Evolutionary conservation across 1,284 basidiomycete species (phyloP).

Genomic region (Sphagnurus paluster): DNA sequence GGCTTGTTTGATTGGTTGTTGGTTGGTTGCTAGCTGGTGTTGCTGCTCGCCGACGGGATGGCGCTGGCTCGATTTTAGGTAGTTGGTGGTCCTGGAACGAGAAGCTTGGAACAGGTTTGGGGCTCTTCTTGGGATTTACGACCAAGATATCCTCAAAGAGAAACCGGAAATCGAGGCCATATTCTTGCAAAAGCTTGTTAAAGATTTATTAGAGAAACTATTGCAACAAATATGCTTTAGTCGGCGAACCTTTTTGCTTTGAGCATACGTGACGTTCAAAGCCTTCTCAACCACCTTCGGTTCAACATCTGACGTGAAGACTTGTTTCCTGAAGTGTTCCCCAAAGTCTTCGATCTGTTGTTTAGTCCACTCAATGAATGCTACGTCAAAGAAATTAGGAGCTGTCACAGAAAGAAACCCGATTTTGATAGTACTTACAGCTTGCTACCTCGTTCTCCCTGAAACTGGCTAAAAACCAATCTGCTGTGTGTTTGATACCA

Average conservation of each 20-base stretch:
- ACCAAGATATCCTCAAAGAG: constrained; percentile 73
- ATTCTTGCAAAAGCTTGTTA: constrained; percentile 80
- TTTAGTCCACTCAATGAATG: constrained; percentile 94
- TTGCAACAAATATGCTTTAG: neutral
- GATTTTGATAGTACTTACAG: constrained; percentile 56
- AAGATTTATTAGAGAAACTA: constrained; percentile 1
- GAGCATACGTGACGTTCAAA: constrained; percentile 69
- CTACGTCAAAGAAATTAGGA: constrained; percentile 38
- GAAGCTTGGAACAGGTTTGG: constrained; percentile 30
- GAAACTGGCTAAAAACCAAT: constrained; percentile 97
- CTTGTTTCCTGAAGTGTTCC: constrained; percentile 87
- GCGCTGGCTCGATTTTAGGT: constrained; percentile 28
- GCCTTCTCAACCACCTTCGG: constrained; percentile 72
- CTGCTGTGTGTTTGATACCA: constrained; percentile 91
- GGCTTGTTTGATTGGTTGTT: constrained; percentile 13
- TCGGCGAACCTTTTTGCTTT: constrained; percentile 74
- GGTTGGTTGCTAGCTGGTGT: constrained; percentile 20
- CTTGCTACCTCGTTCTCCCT: constrained; percentile 93
- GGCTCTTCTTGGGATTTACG: constrained; percentile 43
- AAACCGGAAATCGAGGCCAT: constrained; percentile 90
- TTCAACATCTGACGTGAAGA: constrained; percentile 82
- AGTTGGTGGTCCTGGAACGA: constrained; percentile 36
- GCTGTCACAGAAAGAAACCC: no score
- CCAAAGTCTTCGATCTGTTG: constrained; percentile 84
- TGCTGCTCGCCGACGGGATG: constrained; percentile 23